Base-by-base conservation (phyloP, 1,284 basidiomycete species). In the Papiliotrema terrestris region DNA sequence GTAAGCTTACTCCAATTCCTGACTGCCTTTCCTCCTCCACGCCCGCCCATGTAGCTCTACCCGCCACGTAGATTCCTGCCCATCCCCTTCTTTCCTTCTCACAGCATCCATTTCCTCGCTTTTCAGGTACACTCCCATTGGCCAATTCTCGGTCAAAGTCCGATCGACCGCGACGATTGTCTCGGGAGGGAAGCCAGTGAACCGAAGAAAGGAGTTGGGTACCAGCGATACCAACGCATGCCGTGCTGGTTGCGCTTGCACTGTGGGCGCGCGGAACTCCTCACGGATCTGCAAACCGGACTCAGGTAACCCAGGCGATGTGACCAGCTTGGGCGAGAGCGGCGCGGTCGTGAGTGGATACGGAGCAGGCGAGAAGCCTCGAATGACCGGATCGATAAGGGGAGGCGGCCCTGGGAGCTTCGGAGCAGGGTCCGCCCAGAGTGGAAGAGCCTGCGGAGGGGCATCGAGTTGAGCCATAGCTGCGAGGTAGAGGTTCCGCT, bases 401-500 rank as follows among this genome's bases (percentile, higher is more conserved):
- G 6, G 15, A 15, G 52, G 29, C 6, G 41, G 39, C 11, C 17
- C 35, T 2, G 71, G 72, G 1, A 75, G 52, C 9, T 36, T 51
- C 1, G 73, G 73, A 13, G 72, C 58, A 1, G 68, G 63, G 22
- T 75, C 69, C 3, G 66, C 32, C 66, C 68, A 72, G 9, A 75
- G 55, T 1, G 67, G 63, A 8, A 75, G 58, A 6, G 54, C 57
- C 37, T 66, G 65, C 0, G 69, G 69, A 22, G 48, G 45, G 45
- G 59, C 39, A 20, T 73, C 67, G 1, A 75, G 59, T 22, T 67
- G 60, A 3, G 64, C 56, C 65, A 75, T 65, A 2, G 71, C 68
- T 2, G 68, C 66, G 9, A 75, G 62, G 56, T 73, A 75, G 25
- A 75, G 63, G 37, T 72, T 60, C 11, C 64, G 60, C 36, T 73